A percentile compares a stretch with the other conserved stretches of the same genome.
Evolutionary conservation across 345 rosid genomes (phyloP).

Genomic region (Eucalyptus tenuipes): DNA sequence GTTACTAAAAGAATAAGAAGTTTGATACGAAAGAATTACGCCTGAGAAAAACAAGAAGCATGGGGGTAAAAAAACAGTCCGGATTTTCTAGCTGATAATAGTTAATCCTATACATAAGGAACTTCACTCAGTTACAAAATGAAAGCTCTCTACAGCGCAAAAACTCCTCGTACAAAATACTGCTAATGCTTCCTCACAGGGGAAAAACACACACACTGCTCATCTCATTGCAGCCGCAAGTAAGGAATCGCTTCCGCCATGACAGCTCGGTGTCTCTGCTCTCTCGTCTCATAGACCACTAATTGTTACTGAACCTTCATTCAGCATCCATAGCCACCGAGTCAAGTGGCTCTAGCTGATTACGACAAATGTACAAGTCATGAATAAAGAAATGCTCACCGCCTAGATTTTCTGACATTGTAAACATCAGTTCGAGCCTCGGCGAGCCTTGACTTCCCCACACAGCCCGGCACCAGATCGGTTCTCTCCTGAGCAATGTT

Average conservation of each 20-base stretch:
- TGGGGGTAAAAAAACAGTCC: background rate
- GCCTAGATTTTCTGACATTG: background rate
- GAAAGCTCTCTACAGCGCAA: background rate
- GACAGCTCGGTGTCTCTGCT: background rate
- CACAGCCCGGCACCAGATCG: conserved; percentile 33
- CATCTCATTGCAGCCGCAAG: background rate
- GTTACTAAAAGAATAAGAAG: background rate
- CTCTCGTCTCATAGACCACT: background rate
- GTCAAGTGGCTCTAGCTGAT: background rate
- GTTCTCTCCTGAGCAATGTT: conserved; percentile 45
- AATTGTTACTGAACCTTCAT: background rate
- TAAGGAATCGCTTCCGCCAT: background rate
- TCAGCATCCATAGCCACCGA: background rate
- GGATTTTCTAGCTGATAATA: background rate
- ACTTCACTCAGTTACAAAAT: background rate
- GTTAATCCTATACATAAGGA: background rate
- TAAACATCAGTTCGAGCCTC: background rate
- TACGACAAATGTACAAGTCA: background rate
- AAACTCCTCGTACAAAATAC: background rate
- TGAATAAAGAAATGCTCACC: background rate
- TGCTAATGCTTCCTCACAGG: background rate
- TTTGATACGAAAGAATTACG: background rate
- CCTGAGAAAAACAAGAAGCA: background rate
- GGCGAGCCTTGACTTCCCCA: conserved; percentile 48
- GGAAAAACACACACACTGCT: background rate